Base-by-base conservation (phyloP, 1,284 basidiomycete species). In the Neonothopanus nambi region DNA sequence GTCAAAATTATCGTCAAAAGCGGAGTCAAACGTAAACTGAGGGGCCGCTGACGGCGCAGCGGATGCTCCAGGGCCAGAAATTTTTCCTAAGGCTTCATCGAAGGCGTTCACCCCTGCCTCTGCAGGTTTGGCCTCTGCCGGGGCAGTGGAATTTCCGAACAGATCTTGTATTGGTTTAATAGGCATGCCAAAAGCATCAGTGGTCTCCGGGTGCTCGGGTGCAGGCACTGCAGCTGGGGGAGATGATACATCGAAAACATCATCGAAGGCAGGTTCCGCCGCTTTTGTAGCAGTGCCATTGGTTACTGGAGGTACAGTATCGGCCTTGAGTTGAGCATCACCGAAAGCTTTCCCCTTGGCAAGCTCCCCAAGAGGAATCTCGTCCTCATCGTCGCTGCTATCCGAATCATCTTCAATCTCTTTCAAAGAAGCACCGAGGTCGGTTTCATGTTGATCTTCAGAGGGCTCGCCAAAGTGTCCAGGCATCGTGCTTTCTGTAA, bases 1-100 rank as follows among this genome's bases (percentile, higher is more conserved):
- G 70, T 94, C 91, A 65, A 94, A 93, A 59, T 90, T 88, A 62
- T 93, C 91, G 33, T 94, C 92, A 61, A 94, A 94, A n/a, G 76
- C 79, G 52, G 81, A 74, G 54, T 87, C 87, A 56, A 91, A 87
- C 9, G 81, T 74, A 59, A 86, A 82, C 17, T 72, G 70, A 3
- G 80, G 74, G 2, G 74, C 63, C 6, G 71, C 11, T 15, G 72
- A 70, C 3, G 80, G 73, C 3, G 72, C 63, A 3, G 75, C 69
- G n/a, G n/a, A n/a, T 7, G 71, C 65, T 33, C 57, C 63, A 35
- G 74, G 67, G 8, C 64, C 59, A 2, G 82, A 71, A 7, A 82
- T 70, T 58, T 79, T 81, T 23, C 82, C 79, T 65, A 89, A 77
- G 1, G 85, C 83, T 62, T 89, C 81, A 62, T 93, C 89, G 59